Conservation (phyloP, 1,284 basidiomycete species). For the Boletus smithii region DNA sequence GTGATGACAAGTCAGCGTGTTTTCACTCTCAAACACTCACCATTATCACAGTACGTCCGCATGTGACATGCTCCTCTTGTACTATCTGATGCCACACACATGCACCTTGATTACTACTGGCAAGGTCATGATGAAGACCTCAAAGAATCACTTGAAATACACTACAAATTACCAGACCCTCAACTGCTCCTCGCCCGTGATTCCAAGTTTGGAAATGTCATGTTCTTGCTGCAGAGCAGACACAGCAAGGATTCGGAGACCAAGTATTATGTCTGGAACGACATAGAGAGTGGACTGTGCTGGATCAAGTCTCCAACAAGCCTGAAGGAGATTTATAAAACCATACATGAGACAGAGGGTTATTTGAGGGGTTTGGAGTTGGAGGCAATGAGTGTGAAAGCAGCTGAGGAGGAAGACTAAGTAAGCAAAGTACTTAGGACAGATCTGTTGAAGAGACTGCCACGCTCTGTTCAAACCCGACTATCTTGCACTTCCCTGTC, state of each 20-base stretch:
- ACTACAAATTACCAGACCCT: neutral
- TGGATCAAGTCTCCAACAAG: slow-evolving; percentile 3
- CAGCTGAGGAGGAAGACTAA: neutral
- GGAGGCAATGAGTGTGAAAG: neutral
- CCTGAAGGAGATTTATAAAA: slow-evolving; percentile 2
- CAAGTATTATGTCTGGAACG: slow-evolving; percentile 8
- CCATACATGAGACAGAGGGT: neutral
- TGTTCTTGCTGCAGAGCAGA: slow-evolving; percentile 1
- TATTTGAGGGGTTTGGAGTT: neutral
- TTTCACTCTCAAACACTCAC: too few species aligned
- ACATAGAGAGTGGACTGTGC: neutral
- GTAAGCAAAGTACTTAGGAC: too few species aligned
- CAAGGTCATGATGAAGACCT: neutral
- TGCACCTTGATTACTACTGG: slow-evolving; percentile 2
- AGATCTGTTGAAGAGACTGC: too few species aligned
- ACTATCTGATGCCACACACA: too few species aligned
- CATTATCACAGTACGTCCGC: too few species aligned
- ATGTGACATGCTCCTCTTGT: too few species aligned
- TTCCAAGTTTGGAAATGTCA: neutral
- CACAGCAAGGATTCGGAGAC: neutral
- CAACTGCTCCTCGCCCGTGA: neutral
- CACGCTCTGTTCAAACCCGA: neutral
- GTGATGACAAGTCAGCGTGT: too few species aligned
- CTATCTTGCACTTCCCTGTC: neutral
- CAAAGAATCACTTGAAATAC: neutral